Conservation (phyloP, 768 basidiomycete species). For the Boletus eberwhitei region DNA sequence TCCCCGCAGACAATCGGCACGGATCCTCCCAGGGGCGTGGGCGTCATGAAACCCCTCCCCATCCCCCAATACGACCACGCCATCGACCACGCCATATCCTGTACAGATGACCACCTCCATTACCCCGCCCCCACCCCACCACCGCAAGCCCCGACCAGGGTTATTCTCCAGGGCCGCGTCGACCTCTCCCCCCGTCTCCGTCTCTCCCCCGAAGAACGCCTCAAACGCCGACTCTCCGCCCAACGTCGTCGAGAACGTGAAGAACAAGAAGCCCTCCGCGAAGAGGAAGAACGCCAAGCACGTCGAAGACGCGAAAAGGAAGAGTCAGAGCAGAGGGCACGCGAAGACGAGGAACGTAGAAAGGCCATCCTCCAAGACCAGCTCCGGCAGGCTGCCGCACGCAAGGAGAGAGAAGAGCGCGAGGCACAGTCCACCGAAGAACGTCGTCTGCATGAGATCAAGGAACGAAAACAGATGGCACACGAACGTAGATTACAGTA, state of each 20-base stretch:
- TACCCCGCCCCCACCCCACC: constrained; percentile 2
- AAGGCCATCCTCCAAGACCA: constrained; percentile 45
- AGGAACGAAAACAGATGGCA: constrained; percentile 44
- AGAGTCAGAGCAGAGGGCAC: constrained; percentile 22
- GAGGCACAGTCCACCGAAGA: constrained; percentile 47
- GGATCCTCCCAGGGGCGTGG: neutral
- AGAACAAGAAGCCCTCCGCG: constrained; percentile 40
- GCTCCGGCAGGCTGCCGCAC: constrained; percentile 33
- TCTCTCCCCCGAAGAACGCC: constrained; percentile 28
- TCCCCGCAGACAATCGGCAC: neutral
- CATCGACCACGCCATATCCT: constrained; percentile 1
- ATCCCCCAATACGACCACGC: constrained; percentile 10
- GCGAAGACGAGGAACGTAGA: constrained; percentile 42
- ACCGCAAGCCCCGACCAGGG: constrained; percentile 1
- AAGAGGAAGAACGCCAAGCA: constrained; percentile 44
- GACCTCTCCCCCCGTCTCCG: constrained; percentile 6
- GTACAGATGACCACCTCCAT: neutral
- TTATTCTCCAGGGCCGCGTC: neutral
- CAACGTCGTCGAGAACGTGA: constrained; percentile 32
- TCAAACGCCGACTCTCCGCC: constrained; percentile 18
- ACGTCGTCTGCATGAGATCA: constrained; percentile 39
- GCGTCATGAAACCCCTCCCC: constrained; percentile 23
- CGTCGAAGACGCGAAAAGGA: constrained; percentile 17
- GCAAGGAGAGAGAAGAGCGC: constrained; percentile 37
- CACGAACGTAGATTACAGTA: constrained; percentile 49